Evolutionary conservation across 495 filamentous ascomycete species (phyloP), one percentile per base, ranked within the genome.

Genomic region (Penicillium macrosclerotiorum): DNA sequence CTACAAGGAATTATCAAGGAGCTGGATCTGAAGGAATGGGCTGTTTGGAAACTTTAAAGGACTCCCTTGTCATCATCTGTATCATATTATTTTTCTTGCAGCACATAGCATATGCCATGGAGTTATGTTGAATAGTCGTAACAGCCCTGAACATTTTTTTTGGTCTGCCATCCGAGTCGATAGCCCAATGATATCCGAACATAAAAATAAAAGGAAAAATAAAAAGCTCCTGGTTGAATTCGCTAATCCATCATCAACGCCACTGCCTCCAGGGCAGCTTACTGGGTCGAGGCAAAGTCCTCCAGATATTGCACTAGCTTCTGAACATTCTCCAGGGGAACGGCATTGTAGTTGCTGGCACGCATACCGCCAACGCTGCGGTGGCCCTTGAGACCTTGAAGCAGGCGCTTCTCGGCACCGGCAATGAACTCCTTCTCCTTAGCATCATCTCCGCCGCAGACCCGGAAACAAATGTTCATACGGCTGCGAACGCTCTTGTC

Each of bases 391-490:
- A 93, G 67, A 17, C 89, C 89, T 42, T 77, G 74, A 33, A 94
- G 68, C 5, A 60, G 37, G 17, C 51, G 60, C 53, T 67, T 62
- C 49, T 62, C 31, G 8, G 86, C 86, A 19, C 85, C 83, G 39
- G 80, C 76, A 40, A 95, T 65, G 68, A 96, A 95, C 11, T 66
- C 72, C 64, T 90, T 90, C 66, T 97, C 75, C 57, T 84, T 73
- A 27, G 77, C 81, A 34, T 78, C 75, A 61, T 79, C 63, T 19
- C 71, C 71, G 17, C 65, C 63, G 53, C 61, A 17, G 3, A 92
- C 79, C 16, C 90, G 75, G 73, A 93, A 93, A 72, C 90, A 96
- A 35, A 95, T 82, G 65, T 96, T 96, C 88, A 95, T 95, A 30
- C 89, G 71, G 45, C 85, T 90, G 33, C 91, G 82, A 6, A 80